phyloP scores from a whole-genome alignment of 2,329 filamentous ascomycete genomes.

The Aspergillus brasiliensis region DNA sequence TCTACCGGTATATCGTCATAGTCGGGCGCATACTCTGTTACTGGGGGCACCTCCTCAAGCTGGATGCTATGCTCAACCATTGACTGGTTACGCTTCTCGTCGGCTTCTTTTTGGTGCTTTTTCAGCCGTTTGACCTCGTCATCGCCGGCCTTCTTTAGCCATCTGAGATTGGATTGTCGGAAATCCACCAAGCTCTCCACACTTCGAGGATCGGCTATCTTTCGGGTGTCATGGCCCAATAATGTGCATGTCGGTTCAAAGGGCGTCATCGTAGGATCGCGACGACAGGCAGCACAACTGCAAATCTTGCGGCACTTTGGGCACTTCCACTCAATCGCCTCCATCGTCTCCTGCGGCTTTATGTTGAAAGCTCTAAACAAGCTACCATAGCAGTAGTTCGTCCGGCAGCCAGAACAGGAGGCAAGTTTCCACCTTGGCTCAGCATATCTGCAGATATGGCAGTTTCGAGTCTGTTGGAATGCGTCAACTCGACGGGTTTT shows the following conservation, averaged over 20 bases:
- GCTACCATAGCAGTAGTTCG: conserved; percentile 89
- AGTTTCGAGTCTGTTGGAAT: conserved; percentile 57
- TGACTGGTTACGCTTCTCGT: conserved; percentile 53
- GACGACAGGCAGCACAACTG: conserved; percentile 79
- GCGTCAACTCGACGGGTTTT: conserved; percentile 56
- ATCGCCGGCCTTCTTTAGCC: conserved; percentile 67
- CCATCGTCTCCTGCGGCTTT: conserved; percentile 79
- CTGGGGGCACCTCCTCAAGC: conserved; percentile 30
- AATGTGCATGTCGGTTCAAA: conserved; percentile 86
- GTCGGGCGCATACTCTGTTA: conserved; percentile 10
- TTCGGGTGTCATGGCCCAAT: conserved; percentile 86
- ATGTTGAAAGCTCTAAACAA: conserved; percentile 90
- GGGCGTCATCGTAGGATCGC: conserved; percentile 67
- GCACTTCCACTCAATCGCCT: conserved; percentile 81
- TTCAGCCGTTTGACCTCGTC: conserved; percentile 52
- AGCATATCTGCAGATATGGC: conserved; percentile 80
- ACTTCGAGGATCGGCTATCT: conserved; percentile 86
- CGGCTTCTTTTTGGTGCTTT: conserved; percentile 56
- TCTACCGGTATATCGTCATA: conserved; percentile 46
- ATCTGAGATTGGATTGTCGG: conserved; percentile 80
- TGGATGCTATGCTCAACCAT: conserved; percentile 48
- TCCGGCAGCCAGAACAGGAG: conserved; percentile 72
- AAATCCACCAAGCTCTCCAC: conserved; percentile 91
- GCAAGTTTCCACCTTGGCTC: conserved; percentile 86
- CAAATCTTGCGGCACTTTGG: conserved; percentile 85